Base-by-base conservation (phyloP, 768 basidiomycete species). In the Boletales sp. region DNA sequence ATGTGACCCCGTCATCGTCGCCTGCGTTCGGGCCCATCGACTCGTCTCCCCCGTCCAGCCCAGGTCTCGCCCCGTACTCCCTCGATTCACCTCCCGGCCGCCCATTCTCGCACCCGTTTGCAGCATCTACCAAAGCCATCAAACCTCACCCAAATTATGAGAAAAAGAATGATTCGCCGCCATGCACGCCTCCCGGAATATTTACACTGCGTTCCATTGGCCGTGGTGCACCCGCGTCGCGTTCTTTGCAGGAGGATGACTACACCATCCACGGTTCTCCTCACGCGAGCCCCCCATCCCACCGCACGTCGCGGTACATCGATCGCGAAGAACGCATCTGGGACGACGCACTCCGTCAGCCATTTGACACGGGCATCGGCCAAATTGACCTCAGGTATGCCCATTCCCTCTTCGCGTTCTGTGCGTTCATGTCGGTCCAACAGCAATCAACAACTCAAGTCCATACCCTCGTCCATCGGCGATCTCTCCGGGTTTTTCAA, bases 341-440 rank as follows among this genome's bases (percentile, higher is more conserved):
- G 81, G 79, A 79, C 2, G 65, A 69, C 7, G 77, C 74, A 1
- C 69, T 76, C 37, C 63, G 64, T 0, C 57, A 59, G 14, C 74
- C 76, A 0, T 69, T 83, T 24, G 76, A 82, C 48, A 69, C 67
- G 4, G 77, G 73, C 4, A 65, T 74, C 45, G 78, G 80, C 9
- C 67, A 69, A 41, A 75, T 87, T 47, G 70, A 78, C 44, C 68
- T 87, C n/a, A 74, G 72, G 86, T 84, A 62, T 41, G 3, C 9
- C n/a, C 12, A 5, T 72, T 69, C 31, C 42, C 43, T 27, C 32
- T 36, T 43, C 17, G 49, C 5, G 21, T 54, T 40, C 11, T 11
- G 11, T 41, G 40, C 39, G 49, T 54, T 65, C 51, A 60, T 47
- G 13, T 9, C 45, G 34, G 48, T 47, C 38, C 24, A 38, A 32